Base-by-base conservation (phyloP, 768 basidiomycete species). In the Mrakia gelida region DNA sequence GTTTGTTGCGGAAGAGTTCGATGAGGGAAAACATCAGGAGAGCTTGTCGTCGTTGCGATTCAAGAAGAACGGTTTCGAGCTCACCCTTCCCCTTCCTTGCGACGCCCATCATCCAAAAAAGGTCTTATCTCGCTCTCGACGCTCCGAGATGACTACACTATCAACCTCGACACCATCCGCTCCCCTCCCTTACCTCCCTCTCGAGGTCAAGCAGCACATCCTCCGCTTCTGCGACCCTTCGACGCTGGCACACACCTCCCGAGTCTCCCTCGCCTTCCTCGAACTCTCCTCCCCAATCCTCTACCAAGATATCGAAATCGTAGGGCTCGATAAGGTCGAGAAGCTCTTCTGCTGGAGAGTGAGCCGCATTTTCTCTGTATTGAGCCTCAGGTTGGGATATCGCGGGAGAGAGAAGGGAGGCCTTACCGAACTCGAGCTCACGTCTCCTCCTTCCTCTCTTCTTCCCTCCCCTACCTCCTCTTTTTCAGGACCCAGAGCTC, bases 1-100 rank as follows among this genome's bases (percentile, higher is more conserved):
- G 34, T 38, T 70, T 70, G 34, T 34, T 41, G 18, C 67, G 67
- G 26, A 70, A 70, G 26, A 70, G 67, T 30, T 70, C 67, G 23
- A 70, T n/a, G 41, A 70, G 67, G 1, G 67, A 70, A 13, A 70
- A 41, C 67, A 70, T 70, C 4, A 2, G 28, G n/a, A 16, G 49
- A 52, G 49, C 49, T 52, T 52, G 49, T 52, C 49, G 49, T 52
- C 49, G 49, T 52, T 52, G 49, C 49, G 49, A 45, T 38, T 38
- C 38, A 38, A 38, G 38, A 38, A 38, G 38, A 38, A 38, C 4
- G 38, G 8, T 3, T 38, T 38, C 38, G 38, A 38, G 8, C 38
- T 38, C 38, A 38, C 38, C 38, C 38, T 38, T 38, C 3, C 8
- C 38, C 8, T 38, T 38, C 38, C 38, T 38, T n/a, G n/a, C 38